phyloP scores from a whole-genome alignment of 495 filamentous ascomycete genomes.

The Parathielavia appendiculata region DNA sequence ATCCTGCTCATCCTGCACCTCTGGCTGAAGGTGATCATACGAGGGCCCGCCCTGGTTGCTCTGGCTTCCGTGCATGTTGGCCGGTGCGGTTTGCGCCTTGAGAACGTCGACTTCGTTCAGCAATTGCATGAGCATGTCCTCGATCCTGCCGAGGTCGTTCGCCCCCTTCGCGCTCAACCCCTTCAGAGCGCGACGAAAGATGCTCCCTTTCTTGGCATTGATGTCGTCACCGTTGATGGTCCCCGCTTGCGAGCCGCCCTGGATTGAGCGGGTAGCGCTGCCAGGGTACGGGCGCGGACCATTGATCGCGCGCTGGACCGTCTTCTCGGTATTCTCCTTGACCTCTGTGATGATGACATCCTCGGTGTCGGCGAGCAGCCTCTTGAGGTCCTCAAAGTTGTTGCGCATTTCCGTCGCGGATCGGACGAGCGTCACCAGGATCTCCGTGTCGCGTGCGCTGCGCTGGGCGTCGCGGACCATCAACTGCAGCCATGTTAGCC shows the following conservation, averaged over 20 bases:
- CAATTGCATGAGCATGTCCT: constrained; percentile 90
- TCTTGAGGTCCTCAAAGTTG: constrained; percentile 95
- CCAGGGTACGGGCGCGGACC: constrained; percentile 83
- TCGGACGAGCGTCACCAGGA: constrained; percentile 87
- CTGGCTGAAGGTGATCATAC: constrained; percentile 52
- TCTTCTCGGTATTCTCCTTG: constrained; percentile 79
- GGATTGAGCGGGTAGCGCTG: constrained; percentile 51
- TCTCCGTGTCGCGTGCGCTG: constrained; percentile 94
- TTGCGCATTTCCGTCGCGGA: constrained; percentile 96
- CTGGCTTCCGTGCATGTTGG: constrained; percentile 19
- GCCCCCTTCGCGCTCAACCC: constrained; percentile 79
- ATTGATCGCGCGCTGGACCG: constrained; percentile 71
- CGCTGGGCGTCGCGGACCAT: constrained; percentile 96
- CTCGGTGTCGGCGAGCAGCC: constrained; percentile 79
- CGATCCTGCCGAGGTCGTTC: constrained; percentile 85
- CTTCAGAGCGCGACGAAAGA: constrained; percentile 87
- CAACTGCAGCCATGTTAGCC: constrained; percentile 54
- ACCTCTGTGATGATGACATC: constrained; percentile 75
- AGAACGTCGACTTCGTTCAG: constrained; percentile 86
- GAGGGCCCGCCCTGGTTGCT: constrained; percentile 42
- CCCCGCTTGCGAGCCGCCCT: constrained; percentile 55
- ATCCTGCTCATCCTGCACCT: constrained; percentile 52
- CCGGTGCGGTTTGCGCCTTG: constrained; percentile 54
- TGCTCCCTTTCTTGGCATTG: constrained; percentile 74
- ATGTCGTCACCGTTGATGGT: constrained; percentile 60